Conservation (phyloP, 2,329 filamentous ascomycete species). For the Fusarium denticulatum region DNA sequence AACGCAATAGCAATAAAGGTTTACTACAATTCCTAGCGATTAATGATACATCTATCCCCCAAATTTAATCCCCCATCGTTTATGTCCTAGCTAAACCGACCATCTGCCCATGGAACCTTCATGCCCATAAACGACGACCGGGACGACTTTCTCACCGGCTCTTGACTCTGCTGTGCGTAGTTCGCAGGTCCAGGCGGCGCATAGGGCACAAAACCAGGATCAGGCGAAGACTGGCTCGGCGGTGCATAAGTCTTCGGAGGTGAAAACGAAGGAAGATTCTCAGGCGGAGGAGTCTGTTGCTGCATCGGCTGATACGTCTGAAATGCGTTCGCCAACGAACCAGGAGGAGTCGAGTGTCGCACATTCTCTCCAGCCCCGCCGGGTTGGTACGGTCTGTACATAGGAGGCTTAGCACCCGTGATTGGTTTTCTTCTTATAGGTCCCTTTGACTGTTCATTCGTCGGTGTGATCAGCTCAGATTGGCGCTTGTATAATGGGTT, state of each 20-base stretch:
- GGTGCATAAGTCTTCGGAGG: neutral
- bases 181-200: neutral
- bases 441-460: neutral
- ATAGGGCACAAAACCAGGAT: slow-evolving; percentile 3
- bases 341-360: slow-evolving; percentile 9
- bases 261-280: neutral
- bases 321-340: neutral
- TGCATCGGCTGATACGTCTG: slow-evolving; percentile 12
- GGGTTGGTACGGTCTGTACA: slow-evolving; percentile 20
- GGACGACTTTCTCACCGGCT: neutral
- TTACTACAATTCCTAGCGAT: too few species aligned
- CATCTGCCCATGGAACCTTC: slow-evolving; percentile 27
- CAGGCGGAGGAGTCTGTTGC: neutral
- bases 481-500: neutral
- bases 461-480: neutral
- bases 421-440: slow-evolving; percentile 29
- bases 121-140: slow-evolving; percentile 26
- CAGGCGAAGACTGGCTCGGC: neutral
- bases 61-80: neutral
- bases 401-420: neutral
- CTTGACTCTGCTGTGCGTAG: neutral
- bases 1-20: neutral
- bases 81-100: neutral
- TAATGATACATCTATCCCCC: neutral
- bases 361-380: neutral